phyloP scores from a whole-genome alignment of 805 yeast species.

The Metschnikowia lochheadii region DNA sequence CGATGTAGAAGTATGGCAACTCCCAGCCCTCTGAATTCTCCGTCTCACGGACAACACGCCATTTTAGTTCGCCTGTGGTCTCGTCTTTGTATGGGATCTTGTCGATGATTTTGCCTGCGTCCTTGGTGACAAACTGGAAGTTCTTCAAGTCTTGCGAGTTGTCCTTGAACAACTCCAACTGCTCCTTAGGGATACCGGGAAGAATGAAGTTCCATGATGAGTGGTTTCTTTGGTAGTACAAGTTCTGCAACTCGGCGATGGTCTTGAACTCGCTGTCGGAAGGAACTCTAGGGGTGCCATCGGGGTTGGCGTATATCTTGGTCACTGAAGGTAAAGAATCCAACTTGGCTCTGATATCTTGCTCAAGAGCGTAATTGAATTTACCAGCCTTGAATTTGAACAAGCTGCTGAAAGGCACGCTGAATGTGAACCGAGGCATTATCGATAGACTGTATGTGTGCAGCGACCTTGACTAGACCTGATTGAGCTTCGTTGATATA shows the following conservation, averaged over 20 bases:
- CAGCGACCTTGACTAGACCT: conserved; percentile 1
- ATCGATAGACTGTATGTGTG: conserved; percentile 3
- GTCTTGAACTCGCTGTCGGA: conserved; percentile 66
- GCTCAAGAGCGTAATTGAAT: conserved; percentile 50
- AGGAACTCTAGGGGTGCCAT: conserved; percentile 70
- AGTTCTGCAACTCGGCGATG: conserved; percentile 64
- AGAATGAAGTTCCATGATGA: conserved; percentile 44
- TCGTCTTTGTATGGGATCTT: conserved; percentile 82
- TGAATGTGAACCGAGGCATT: conserved; percentile 40
- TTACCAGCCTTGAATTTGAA: conserved; percentile 34
- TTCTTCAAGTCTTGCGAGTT: conserved; percentile 59
- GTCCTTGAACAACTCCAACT: conserved; percentile 52
- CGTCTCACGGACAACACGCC: conserved; percentile 72
- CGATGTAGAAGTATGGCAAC: conserved; percentile 61
- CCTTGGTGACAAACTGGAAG: conserved; percentile 49
- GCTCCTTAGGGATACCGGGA: conserved; percentile 49
- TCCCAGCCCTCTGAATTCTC: conserved; percentile 85
- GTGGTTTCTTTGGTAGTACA: conserved; percentile 55
- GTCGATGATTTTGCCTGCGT: conserved; percentile 62
- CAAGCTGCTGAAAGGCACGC: conserved; percentile 36
- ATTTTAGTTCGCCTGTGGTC: conserved; percentile 69
- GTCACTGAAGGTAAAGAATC: conserved; percentile 62
- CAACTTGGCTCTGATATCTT: conserved; percentile 58
- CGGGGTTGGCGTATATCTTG: conserved; percentile 66
- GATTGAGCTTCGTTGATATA: conserved; percentile 6